These are phyloP conservation scores for Steccherinum ochraceum DNA, from an alignment of 768 basidiomycete genomes.

Conservation along the genomic window DNA sequence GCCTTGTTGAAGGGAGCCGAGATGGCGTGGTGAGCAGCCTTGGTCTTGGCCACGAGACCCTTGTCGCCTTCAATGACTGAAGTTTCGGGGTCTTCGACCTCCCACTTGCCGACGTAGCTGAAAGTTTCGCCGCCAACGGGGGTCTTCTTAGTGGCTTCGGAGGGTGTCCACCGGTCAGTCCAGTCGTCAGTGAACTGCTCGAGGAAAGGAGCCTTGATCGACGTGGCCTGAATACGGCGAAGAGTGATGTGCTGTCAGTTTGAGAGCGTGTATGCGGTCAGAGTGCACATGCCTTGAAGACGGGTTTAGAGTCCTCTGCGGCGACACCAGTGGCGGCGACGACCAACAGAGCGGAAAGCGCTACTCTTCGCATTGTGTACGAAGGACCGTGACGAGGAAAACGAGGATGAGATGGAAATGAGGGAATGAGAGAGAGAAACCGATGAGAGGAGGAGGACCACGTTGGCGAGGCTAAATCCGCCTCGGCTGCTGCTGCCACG, in stretches of 20 bases:
- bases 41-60: slow-evolving; percentile 92
- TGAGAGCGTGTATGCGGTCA: not conserved
- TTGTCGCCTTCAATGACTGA: slow-evolving; percentile 79
- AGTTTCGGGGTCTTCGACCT: slow-evolving; percentile 81
- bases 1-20: slow-evolving; percentile 81
- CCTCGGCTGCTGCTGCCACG: slow-evolving; percentile 35
- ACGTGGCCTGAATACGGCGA: slow-evolving; percentile 48
- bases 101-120: slow-evolving; percentile 96
- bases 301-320: slow-evolving; percentile 55
- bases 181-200: slow-evolving; percentile 96
- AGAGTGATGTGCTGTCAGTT: slow-evolving; percentile 1
- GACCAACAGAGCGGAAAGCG: slow-evolving; percentile 68
- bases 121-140: slow-evolving; percentile 93
- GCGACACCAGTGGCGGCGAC: slow-evolving; percentile 58
- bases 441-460: slow-evolving; percentile 25
- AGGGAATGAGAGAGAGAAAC: slow-evolving; percentile 34
- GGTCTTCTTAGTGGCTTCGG: slow-evolving; percentile 97
- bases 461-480: slow-evolving; percentile 24
- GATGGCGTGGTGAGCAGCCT: slow-evolving; percentile 98
- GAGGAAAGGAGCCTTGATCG: slow-evolving; percentile 82
- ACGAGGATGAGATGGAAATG: slow-evolving; percentile 26
- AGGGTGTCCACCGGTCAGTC: slow-evolving; percentile 90
- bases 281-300: slow-evolving; percentile 52
- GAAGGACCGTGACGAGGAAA: slow-evolving; percentile 53
- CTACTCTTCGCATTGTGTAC: slow-evolving; percentile 83